Conservation (phyloP, 139 green algal genomes). For the Pycnococcus provasolii region DNA sequence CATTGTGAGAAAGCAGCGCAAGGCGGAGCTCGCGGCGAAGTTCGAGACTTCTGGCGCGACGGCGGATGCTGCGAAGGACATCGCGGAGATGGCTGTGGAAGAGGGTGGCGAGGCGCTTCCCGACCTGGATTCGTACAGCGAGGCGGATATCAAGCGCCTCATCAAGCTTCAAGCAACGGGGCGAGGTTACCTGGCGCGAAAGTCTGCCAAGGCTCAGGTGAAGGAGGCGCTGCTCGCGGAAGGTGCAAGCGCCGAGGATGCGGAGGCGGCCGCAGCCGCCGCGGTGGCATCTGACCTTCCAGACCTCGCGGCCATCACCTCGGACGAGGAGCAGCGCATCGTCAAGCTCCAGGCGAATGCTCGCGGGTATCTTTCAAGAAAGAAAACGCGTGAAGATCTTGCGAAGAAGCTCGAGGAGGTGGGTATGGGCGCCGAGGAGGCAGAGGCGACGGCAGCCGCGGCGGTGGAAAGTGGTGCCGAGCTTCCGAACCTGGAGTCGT, state of each 20-base stretch:
- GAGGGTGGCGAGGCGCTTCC: background rate
- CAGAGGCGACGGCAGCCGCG: no score
- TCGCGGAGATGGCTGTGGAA: background rate
- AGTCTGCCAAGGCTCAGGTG: background rate
- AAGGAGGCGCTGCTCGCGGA: background rate
- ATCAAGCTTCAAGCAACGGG: no score
- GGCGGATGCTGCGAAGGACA: background rate
- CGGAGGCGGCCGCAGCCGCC: no score
- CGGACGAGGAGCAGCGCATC: background rate
- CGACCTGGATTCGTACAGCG: background rate
- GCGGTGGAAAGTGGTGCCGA: no score
- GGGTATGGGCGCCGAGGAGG: no score
- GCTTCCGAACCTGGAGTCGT: no score
- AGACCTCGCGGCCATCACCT: background rate
- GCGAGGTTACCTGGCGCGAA: background rate
- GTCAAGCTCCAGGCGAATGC: conserved; percentile 8
- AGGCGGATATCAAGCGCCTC: no score
- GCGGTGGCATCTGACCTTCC: no score
- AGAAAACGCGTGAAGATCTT: background rate
- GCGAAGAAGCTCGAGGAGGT: no score
- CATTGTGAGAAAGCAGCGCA: background rate
- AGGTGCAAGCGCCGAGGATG: no score
- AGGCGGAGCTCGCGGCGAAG: background rate
- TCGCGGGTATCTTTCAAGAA: conserved; percentile 4
- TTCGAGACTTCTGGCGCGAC: background rate